These are phyloP conservation scores for Polyporus arcularius DNA, from an alignment of 768 basidiomycete genomes.

Conservation along the genomic window DNA sequence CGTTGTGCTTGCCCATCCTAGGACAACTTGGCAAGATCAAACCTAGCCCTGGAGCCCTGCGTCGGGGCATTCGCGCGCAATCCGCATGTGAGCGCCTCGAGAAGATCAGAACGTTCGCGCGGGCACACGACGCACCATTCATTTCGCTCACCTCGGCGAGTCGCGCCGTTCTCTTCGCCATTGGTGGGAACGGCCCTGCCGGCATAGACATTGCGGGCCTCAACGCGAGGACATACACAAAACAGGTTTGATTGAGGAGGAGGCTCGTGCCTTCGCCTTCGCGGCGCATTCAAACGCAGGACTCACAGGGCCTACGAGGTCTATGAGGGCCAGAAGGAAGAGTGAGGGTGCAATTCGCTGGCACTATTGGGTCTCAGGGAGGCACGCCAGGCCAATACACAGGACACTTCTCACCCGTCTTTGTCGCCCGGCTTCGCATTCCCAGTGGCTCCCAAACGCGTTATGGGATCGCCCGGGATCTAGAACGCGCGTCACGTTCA, in stretches of 20 bases:
- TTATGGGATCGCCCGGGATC: constrained; percentile 11
- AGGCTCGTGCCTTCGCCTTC: background rate
- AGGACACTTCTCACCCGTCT: constrained; percentile 20
- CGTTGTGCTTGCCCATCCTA: constrained; percentile 1
- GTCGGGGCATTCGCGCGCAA: constrained; percentile 1
- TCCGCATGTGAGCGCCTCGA: constrained; percentile 2
- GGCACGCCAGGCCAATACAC: constrained; percentile 2
- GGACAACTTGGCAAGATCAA: constrained; percentile 14
- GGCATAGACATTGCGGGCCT: constrained; percentile 7
- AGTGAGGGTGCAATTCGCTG: constrained; percentile 8
- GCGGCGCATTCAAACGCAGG: background rate
- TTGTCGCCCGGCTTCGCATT: background rate
- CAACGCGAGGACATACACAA: background rate
- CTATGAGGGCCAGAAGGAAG: constrained; percentile 2
- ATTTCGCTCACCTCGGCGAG: constrained; percentile 20
- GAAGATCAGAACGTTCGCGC: constrained; percentile 18
- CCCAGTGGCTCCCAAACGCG: constrained; percentile 6
- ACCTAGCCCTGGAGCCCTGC: background rate
- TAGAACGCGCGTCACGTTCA: constrained; percentile 5
- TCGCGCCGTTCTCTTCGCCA: constrained; percentile 13
- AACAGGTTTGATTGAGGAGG: constrained; percentile 7
- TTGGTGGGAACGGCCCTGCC: constrained; percentile 10
- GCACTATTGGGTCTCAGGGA: background rate
- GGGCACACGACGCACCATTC: constrained; percentile 10
- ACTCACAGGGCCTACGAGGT: constrained; percentile 3